These are phyloP conservation scores for Salinomyces thailandicus DNA, from an alignment of 2,329 filamentous ascomycete species.

Conservation along the genomic window DNA sequence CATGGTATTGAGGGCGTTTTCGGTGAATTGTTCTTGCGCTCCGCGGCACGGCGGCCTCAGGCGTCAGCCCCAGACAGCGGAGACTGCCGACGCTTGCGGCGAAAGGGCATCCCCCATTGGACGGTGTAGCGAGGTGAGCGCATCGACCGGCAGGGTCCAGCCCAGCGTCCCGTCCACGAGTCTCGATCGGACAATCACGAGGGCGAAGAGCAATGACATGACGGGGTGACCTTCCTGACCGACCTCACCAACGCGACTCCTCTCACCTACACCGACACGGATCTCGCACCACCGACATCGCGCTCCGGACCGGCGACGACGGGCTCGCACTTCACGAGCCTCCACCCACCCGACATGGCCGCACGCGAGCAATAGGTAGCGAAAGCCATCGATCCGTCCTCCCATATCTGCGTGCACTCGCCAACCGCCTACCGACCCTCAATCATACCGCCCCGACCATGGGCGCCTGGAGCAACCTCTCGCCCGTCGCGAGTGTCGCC, in stretches of 20 bases:
- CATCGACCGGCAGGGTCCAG: not conserved
- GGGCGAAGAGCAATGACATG: not conserved
- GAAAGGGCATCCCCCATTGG: too few species aligned
- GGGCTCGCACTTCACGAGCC: not conserved
- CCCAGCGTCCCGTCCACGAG: too few species aligned
- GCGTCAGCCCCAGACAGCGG: too few species aligned
- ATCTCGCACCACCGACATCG: not conserved
- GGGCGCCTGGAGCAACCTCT: constrained; percentile 8
- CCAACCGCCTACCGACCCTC: not conserved
- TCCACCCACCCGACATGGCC: not conserved
- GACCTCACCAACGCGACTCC: not conserved
- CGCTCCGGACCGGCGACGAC: not conserved
- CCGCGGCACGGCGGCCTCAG: too few species aligned
- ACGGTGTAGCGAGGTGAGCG: not conserved
- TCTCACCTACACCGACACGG: not conserved
- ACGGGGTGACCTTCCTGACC: not conserved
- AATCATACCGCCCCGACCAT: constrained; percentile 4
- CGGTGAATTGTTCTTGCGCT: too few species aligned
- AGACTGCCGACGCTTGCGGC: too few species aligned
- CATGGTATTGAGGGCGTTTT: too few species aligned
- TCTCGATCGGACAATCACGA: not conserved
- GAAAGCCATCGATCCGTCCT: too few species aligned
- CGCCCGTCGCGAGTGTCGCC: constrained; percentile 28
- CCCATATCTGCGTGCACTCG: too few species aligned
- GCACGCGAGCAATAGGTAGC: not conserved